These are phyloP conservation scores for Silene latifolia DNA, from an alignment of 148 eudicot species.

Conservation along the genomic window DNA sequence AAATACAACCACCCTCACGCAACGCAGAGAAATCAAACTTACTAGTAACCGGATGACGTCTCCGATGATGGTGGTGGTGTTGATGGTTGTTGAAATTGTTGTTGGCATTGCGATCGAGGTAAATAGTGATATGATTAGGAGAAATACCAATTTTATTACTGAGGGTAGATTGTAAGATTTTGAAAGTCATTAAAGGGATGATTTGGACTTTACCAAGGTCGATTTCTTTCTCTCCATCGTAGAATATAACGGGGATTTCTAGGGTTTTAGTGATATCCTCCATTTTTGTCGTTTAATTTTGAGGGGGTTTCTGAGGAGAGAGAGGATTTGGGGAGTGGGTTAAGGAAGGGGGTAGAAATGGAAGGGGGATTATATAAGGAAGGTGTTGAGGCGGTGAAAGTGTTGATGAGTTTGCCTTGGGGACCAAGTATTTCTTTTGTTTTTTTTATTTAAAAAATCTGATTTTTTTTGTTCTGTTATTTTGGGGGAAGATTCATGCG, in stretches of 20 bases:
- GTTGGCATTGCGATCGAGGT: slow-evolving; percentile 31
- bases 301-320: too few relatives aligned
- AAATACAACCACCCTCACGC: slow-evolving; percentile 21
- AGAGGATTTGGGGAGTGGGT: not conserved
- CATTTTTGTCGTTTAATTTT: not conserved
- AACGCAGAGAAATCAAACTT: slow-evolving; percentile 46
- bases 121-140: slow-evolving; percentile 65
- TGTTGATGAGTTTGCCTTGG: not conserved
- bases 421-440: not conserved
- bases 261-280: not conserved
- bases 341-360: not conserved
- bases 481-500: too few relatives aligned
- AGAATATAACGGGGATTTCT: slow-evolving; percentile 47
- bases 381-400: not conserved
- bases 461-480: too few relatives aligned
- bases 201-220: slow-evolving; percentile 45
- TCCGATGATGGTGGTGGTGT: slow-evolving; percentile 10
- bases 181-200: slow-evolving; percentile 42
- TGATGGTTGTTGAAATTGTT: not conserved
- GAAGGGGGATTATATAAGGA: not conserved
- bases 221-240: slow-evolving; percentile 62
- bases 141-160: slow-evolving; percentile 57
- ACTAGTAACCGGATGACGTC: slow-evolving; percentile 51
- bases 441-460: not conserved
- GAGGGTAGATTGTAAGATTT: slow-evolving; percentile 44